These are phyloP conservation scores for Wickerhamiella spandovensis DNA, from an alignment of 805 yeast species.

Conservation along the genomic window DNA sequence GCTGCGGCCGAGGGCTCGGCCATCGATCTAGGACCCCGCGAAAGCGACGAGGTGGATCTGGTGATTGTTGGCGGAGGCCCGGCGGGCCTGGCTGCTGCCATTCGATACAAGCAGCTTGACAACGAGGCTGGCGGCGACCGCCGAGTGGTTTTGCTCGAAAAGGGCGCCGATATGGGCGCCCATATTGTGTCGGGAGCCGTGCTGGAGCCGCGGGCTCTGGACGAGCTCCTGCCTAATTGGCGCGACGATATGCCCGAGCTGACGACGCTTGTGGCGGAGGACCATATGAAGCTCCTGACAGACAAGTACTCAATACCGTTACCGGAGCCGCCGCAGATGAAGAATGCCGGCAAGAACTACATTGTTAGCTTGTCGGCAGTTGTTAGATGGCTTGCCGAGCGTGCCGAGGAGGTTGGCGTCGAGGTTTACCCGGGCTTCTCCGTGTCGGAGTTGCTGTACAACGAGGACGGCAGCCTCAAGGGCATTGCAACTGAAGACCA, in stretches of 20 bases:
- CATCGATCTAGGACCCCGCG: constrained; percentile 43
- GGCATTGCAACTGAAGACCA: constrained; percentile 93
- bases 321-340: constrained; percentile 91
- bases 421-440: constrained; percentile 87
- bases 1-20: neutral
- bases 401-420: constrained; percentile 88
- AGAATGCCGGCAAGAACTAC: constrained; percentile 66
- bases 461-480: constrained; percentile 42
- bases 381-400: constrained; percentile 67
- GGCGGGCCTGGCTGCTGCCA: constrained; percentile 92
- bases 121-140: constrained; percentile 52
- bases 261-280: constrained; percentile 61
- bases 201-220: constrained; percentile 75
- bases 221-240: constrained; percentile 67
- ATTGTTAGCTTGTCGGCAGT: constrained; percentile 75
- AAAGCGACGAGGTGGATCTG: constrained; percentile 78
- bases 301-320: constrained; percentile 47
- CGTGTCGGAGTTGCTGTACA: constrained; percentile 64
- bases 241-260: constrained; percentile 36
- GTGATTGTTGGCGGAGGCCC: constrained; percentile 98
- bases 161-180: constrained; percentile 84
- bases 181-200: constrained; percentile 93
- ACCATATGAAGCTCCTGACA: constrained; percentile 60
- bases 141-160: constrained; percentile 81
- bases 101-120: constrained; percentile 74